Evolutionary conservation across 2,329 filamentous ascomycete genomes (phyloP), one percentile per base, ranked within the genome.

Genomic region (Aspergillus pseudoterreus): DNA sequence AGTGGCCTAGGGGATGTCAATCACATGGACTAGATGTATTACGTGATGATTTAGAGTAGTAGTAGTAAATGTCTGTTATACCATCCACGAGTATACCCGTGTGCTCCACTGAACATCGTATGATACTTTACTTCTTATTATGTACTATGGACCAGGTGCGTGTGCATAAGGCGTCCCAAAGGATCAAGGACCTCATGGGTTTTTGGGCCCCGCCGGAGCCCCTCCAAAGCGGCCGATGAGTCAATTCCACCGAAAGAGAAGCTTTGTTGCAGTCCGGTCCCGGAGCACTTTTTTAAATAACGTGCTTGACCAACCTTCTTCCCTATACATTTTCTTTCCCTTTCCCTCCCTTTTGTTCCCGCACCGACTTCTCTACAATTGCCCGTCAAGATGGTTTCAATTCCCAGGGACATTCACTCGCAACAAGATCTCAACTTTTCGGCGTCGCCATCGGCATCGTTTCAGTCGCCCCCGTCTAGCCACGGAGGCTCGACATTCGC

Each of bases 391-490:
- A 57, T 63, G 57, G 50, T 47, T 63, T 55, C 67, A 17, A 58
- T 64, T 50, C 60, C 71, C 47, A 67, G 57, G 62, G 69, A 73
- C 54, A 73, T 72, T 47, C 62, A 61, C 51, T 51, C 58, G 47
- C 62, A 56, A 43, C 56, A 61, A 51, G 64, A 64, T 68, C 75
- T 85, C 66, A 84, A 82, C 66, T 75, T 91, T 56, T 91, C 88
- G 30, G 84, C 82, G 44, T 94, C 90, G 49, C 91, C 92, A 24
- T 81, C 79, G 43, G 78, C 87, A 43, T 83, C 83, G 47, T 92
- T 94, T 71, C 81, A 88, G 66, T 92, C 88, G 58, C 86, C 86
- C 32, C 76, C 84, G 33, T 80, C 84, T 53, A 87, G 85, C 74
- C 81, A 81, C 74, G 77, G 79, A 59, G 72, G 74, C 57, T 75